Evolutionary conservation across 1,139 yeast genomes (phyloP).

Genomic region (Candida anutae): DNA sequence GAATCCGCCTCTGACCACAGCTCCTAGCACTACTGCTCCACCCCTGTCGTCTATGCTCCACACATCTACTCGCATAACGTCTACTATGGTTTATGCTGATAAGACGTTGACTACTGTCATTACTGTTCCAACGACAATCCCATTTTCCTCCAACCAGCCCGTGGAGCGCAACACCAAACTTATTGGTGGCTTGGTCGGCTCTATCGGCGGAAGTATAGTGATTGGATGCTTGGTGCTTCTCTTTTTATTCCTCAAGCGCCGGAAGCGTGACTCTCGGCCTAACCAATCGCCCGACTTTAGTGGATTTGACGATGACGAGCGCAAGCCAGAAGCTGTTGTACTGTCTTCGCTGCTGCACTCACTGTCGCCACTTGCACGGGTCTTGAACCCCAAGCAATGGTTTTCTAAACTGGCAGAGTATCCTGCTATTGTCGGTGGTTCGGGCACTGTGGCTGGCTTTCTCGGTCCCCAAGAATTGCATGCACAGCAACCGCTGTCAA

Average conservation of each 20-base stretch:
- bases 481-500: neutral
- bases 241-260: conserved; percentile 28
- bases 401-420: conserved; percentile 16
- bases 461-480: conserved; percentile 14
- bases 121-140: conserved; percentile 33
- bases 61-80: too few species aligned
- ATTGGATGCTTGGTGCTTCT: conserved; percentile 32
- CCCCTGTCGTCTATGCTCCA: neutral
- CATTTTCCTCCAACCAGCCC: conserved; percentile 20
- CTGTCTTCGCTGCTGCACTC: conserved; percentile 1
- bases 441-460: conserved; percentile 10
- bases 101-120: conserved; percentile 38
- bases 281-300: conserved; percentile 43
- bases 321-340: conserved; percentile 1
- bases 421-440: conserved; percentile 7
- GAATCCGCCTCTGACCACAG: neutral
- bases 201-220: conserved; percentile 39
- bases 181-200: conserved; percentile 43
- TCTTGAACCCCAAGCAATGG: conserved; percentile 11
- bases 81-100: conserved; percentile 18
- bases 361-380: conserved; percentile 2
- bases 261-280: conserved; percentile 20
- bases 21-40: neutral
- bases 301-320: conserved; percentile 5
- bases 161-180: conserved; percentile 27